Conservation (phyloP, 1,284 basidiomycete genomes). For the Kalmanozyma brasiliensis region DNA sequence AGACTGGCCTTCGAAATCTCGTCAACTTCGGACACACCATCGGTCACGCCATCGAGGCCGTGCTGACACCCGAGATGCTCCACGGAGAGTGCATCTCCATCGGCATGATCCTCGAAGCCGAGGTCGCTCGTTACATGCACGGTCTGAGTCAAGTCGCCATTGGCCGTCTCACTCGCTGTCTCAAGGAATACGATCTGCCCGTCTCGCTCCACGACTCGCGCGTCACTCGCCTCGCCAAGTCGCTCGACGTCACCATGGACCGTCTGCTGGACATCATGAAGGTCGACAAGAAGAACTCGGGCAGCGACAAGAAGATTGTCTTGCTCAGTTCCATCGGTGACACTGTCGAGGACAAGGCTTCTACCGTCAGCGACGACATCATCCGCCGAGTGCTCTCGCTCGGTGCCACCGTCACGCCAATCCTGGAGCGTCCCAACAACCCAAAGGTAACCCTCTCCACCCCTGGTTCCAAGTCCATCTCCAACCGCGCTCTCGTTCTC, state of each 20-base stretch:
- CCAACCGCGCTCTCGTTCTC: constrained; percentile 91
- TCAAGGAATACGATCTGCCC: constrained; percentile 64
- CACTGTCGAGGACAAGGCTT: constrained; percentile 91
- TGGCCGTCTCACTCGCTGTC: constrained; percentile 60
- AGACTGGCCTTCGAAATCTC: constrained; percentile 67
- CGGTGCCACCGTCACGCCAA: constrained; percentile 70
- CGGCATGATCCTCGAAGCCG: constrained; percentile 67
- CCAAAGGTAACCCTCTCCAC: constrained; percentile 82
- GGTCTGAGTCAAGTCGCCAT: constrained; percentile 65
- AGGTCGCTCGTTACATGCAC: constrained; percentile 60
- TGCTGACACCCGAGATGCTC: constrained; percentile 65
- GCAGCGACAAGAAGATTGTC: constrained; percentile 87
- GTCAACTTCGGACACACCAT: constrained; percentile 68
- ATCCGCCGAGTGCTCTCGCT: constrained; percentile 72
- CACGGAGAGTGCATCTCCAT: constrained; percentile 67
- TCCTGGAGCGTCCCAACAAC: constrained; percentile 38
- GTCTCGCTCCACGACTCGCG: constrained; percentile 62
- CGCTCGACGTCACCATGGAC: constrained; percentile 79
- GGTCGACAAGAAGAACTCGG: constrained; percentile 98
- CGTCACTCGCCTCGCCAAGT: constrained; percentile 75
- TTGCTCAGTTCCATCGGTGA: constrained; percentile 88
- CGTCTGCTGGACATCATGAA: constrained; percentile 87
- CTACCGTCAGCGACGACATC: constrained; percentile 74
- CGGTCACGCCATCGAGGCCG: constrained; percentile 67
- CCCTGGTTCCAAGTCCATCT: constrained; percentile 95